Evolutionary conservation across 2,329 filamentous ascomycete species (phyloP).

Genomic region (Magnaporthiopsis poae): DNA sequence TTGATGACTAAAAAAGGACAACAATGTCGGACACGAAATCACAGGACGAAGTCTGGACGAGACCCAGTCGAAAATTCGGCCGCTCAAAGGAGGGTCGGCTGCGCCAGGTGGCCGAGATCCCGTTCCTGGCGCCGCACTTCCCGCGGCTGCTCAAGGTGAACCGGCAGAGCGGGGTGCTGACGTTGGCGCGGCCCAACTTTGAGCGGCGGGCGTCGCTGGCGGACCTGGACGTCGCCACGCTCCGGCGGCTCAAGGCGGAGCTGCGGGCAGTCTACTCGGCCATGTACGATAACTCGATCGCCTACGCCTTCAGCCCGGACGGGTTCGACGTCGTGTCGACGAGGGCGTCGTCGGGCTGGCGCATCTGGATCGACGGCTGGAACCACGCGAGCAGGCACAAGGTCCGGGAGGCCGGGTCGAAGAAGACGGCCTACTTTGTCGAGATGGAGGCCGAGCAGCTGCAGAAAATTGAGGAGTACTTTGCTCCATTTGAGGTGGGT

Average conservation of each 20-base stretch:
- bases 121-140: slow-evolving; percentile 7
- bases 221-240: slow-evolving; percentile 1
- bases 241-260: slow-evolving; percentile 5
- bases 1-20: neutral
- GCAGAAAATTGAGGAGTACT: slow-evolving; percentile 5
- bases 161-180: slow-evolving; percentile 6
- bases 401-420: slow-evolving; percentile 5
- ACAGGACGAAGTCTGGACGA: slow-evolving; percentile 8
- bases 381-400: slow-evolving; percentile 7
- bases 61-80: slow-evolving; percentile 7
- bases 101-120: slow-evolving; percentile 7
- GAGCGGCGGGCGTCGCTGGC: neutral
- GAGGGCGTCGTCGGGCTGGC: neutral
- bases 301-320: slow-evolving; percentile 8
- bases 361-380: slow-evolving; percentile 7
- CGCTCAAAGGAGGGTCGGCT: slow-evolving; percentile 7
- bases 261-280: slow-evolving; percentile 4
- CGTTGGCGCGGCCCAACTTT: slow-evolving; percentile 4
- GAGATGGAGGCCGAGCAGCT: slow-evolving; percentile 8
- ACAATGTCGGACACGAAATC: neutral
- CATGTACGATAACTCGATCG: slow-evolving; percentile 8
- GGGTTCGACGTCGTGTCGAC: slow-evolving; percentile 3
- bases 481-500: slow-evolving; percentile 7
- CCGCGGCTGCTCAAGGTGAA: slow-evolving; percentile 7
- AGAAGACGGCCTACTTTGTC: slow-evolving; percentile 9